Evolutionary conservation across 176 grass and related monocot genomes (phyloP).

Genomic region (Calamus simplicifolius): DNA sequence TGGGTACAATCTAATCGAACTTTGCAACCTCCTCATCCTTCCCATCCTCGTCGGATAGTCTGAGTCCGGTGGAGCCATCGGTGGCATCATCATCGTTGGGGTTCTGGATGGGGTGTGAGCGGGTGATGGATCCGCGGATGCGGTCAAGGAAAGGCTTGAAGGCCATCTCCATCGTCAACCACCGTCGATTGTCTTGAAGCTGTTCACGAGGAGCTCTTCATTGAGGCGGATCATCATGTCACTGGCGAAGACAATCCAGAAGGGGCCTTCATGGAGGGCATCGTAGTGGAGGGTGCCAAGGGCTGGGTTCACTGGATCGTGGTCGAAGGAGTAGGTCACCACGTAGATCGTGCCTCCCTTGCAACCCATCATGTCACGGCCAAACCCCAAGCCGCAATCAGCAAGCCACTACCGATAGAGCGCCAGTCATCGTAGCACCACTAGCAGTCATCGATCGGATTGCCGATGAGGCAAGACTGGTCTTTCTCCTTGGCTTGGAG

Average conservation of each 20-base stretch:
- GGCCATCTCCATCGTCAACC: no score
- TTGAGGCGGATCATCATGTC: not conserved
- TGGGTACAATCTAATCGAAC: no score
- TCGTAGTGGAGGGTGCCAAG: conserved; percentile 1
- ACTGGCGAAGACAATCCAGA: not conserved
- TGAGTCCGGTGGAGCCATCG: no score
- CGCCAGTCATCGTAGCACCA: not conserved
- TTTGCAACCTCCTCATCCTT: no score
- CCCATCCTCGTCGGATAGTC: no score
- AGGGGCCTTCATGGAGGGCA: not conserved
- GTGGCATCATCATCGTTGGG: no score
- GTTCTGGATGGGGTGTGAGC: no score
- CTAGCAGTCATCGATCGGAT: conserved; percentile 8
- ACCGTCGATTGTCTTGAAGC: conserved; percentile 1
- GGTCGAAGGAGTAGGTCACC: not conserved
- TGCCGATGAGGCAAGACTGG: not conserved
- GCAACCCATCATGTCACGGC: not conserved
- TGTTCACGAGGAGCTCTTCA: conserved; percentile 6
- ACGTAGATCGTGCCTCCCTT: not conserved
- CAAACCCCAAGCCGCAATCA: not conserved
- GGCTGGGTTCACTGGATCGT: not conserved
- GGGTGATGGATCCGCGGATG: no score
- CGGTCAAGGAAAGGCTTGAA: no score
- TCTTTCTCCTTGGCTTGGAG: conserved; percentile 1
- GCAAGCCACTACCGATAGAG: not conserved